Evolutionary conservation across 768 basidiomycete species (phyloP).

Genomic region (Boletellus ananiceps): DNA sequence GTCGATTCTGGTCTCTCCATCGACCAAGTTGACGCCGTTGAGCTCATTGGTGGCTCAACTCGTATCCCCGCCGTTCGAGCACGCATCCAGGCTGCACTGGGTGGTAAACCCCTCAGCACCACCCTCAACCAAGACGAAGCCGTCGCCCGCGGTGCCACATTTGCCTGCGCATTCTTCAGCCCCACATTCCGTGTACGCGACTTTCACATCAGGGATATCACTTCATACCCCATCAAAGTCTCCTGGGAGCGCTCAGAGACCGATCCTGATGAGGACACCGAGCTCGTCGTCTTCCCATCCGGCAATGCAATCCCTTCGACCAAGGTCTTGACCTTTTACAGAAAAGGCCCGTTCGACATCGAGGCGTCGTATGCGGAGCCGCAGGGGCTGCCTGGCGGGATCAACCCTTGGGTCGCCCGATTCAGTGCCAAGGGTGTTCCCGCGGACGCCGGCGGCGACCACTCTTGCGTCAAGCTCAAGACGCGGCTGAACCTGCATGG

Average conservation of each 20-base stretch:
- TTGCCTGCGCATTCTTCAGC: conserved; percentile 94
- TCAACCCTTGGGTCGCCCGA: conserved; percentile 82
- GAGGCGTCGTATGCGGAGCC: conserved; percentile 83
- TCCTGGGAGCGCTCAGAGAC: conserved; percentile 72
- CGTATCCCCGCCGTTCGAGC: conserved; percentile 90
- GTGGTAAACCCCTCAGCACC: conserved; percentile 76
- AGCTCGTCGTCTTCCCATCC: conserved; percentile 84
- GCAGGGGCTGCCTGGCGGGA: conserved; percentile 60
- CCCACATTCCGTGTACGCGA: conserved; percentile 98
- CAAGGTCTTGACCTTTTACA: conserved; percentile 93
- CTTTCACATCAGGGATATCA: conserved; percentile 84
- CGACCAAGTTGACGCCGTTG: conserved; percentile 86
- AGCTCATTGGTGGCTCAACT: conserved; percentile 91
- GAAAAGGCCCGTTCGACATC: conserved; percentile 83
- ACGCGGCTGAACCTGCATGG: conserved; percentile 84
- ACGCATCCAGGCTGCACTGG: conserved; percentile 79
- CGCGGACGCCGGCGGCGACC: conserved; percentile 62
- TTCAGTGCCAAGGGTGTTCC: conserved; percentile 83
- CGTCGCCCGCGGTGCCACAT: conserved; percentile 91
- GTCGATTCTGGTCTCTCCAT: conserved; percentile 72
- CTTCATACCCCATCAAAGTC: conserved; percentile 85
- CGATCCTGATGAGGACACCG: conserved; percentile 86
- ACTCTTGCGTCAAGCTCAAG: conserved; percentile 85
- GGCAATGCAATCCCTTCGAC: conserved; percentile 88
- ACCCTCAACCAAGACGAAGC: conserved; percentile 99